phyloP scores from a whole-genome alignment of 2,329 filamentous ascomycete species.

The Didymellaceae sp. region DNA sequence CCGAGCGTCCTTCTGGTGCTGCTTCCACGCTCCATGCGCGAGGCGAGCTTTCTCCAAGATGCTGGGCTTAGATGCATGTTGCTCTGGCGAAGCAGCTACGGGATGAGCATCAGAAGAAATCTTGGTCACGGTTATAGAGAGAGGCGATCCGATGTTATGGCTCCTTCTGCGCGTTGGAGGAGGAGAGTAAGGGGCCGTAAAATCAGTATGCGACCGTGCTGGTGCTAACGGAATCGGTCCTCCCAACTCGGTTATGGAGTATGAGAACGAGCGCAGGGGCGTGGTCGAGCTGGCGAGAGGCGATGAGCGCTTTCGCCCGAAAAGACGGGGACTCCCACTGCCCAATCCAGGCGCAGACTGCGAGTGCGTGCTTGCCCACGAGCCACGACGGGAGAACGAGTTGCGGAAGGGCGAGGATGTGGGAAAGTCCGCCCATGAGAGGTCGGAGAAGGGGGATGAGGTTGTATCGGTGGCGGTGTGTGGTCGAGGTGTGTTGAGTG shows the following conservation, averaged over 20 bases:
- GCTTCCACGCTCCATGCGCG: slow-evolving; percentile 31
- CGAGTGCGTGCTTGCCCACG: neutral
- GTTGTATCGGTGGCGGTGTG: neutral
- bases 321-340: neutral
- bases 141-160: slow-evolving; percentile 12
- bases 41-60: slow-evolving; percentile 32
- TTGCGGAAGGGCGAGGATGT: neutral
- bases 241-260: neutral
- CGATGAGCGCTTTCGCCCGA: neutral
- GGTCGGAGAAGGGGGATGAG: neutral
- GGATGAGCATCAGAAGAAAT: too few relatives aligned
- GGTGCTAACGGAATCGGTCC: neutral
- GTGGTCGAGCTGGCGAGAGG: neutral
- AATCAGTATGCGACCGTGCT: too few relatives aligned
- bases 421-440: slow-evolving; percentile 8
- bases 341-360: neutral
- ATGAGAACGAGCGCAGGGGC: neutral
- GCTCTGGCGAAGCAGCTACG: too few relatives aligned
- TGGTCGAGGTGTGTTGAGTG: neutral
- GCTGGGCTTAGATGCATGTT: neutral
- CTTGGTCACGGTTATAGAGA: too few relatives aligned
- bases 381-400: slow-evolving; percentile 2
- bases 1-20: slow-evolving; percentile 26
- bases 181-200: too few relatives aligned
- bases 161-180: neutral